A percentile compares a stretch with the other conserved stretches of the same genome.
phyloP scores from a whole-genome alignment of 2,329 filamentous ascomycete genomes.

The Bertia moriformis region DNA sequence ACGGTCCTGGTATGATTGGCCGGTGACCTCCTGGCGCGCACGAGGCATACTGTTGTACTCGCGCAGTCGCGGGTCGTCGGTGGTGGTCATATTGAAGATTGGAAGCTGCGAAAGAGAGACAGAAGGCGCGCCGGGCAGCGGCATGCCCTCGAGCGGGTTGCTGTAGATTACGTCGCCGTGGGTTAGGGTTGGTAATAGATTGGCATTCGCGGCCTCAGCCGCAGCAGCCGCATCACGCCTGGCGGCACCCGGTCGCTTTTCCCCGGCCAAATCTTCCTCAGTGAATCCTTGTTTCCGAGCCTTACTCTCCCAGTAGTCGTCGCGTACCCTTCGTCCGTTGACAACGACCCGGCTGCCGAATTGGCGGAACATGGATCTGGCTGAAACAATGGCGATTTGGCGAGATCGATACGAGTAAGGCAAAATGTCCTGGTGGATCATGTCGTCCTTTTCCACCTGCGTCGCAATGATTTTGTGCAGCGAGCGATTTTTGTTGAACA shows the following conservation, averaged over 20 bases:
- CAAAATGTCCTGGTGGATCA: constrained; percentile 86
- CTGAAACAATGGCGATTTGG: constrained; percentile 95
- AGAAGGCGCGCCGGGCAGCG: not conserved
- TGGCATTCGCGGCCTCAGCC: constrained; percentile 51
- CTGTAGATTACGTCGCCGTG: constrained; percentile 83
- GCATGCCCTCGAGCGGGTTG: constrained; percentile 31
- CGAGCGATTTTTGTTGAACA: constrained; percentile 97
- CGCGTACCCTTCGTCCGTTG: constrained; percentile 76
- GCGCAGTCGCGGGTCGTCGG: not conserved
- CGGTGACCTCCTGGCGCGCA: not conserved
- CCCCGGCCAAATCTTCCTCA: constrained; percentile 85
- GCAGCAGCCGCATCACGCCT: constrained; percentile 61
- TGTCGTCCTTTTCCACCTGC: constrained; percentile 87
- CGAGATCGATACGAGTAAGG: constrained; percentile 97
- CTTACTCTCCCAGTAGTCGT: constrained; percentile 98
- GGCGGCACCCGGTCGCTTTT: constrained; percentile 84
- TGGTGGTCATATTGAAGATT: not conserved
- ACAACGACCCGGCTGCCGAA: constrained; percentile 90
- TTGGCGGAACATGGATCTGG: constrained; percentile 94
- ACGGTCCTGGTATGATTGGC: not conserved
- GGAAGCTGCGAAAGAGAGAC: not conserved
- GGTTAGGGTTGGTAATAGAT: constrained; percentile 40
- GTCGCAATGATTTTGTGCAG: constrained; percentile 95
- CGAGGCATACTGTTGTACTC: constrained; percentile 1
- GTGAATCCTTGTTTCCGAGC: constrained; percentile 96